A percentile compares a stretch with the other conserved stretches of the same genome.
Conservation (phyloP, 2,329 filamentous ascomycete species). For the Trichoderma sp. region DNA sequence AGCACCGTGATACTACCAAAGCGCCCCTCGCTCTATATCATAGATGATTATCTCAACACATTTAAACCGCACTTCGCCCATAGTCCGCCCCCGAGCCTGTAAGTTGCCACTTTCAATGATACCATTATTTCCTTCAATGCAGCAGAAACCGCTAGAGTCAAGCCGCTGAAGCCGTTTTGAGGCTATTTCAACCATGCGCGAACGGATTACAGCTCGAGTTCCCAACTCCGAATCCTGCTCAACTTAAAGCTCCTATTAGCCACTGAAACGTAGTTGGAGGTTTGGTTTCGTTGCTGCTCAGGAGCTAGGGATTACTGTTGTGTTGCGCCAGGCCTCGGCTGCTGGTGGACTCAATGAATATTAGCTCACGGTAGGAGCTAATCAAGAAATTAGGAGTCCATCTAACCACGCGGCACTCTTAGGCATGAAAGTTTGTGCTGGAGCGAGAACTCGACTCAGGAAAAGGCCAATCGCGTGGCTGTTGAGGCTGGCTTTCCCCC, state of each 20-base stretch:
- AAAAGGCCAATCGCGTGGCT: slow-evolving; percentile 57
- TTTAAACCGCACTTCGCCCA: background rate
- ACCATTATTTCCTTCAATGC: background rate
- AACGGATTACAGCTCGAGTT: slow-evolving; percentile 42
- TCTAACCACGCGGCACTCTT: slow-evolving; percentile 54
- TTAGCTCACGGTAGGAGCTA: slow-evolving; percentile 23
- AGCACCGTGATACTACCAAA: background rate
- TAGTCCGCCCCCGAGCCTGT: background rate
- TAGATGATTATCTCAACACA: slow-evolving; percentile 3
- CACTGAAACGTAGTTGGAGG: slow-evolving; percentile 56
- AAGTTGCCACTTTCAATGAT: background rate
- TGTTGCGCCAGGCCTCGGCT: slow-evolving; percentile 9
- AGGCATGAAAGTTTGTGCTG: slow-evolving; percentile 64
- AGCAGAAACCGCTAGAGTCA: background rate
- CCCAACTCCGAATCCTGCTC: slow-evolving; percentile 53
- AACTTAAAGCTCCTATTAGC: slow-evolving; percentile 62
- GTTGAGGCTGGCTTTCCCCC: slow-evolving; percentile 53
- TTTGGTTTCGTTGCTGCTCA: slow-evolving; percentile 55
- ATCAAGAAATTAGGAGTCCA: slow-evolving; percentile 37
- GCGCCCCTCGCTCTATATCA: background rate
- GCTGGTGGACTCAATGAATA: background rate
- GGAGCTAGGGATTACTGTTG: slow-evolving; percentile 31
- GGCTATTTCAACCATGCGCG: background rate
- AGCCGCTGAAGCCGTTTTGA: background rate
- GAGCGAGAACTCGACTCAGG: slow-evolving; percentile 62